These are phyloP conservation scores for Candida saitoana DNA, from an alignment of 805 yeast genomes.

Conservation along the genomic window DNA sequence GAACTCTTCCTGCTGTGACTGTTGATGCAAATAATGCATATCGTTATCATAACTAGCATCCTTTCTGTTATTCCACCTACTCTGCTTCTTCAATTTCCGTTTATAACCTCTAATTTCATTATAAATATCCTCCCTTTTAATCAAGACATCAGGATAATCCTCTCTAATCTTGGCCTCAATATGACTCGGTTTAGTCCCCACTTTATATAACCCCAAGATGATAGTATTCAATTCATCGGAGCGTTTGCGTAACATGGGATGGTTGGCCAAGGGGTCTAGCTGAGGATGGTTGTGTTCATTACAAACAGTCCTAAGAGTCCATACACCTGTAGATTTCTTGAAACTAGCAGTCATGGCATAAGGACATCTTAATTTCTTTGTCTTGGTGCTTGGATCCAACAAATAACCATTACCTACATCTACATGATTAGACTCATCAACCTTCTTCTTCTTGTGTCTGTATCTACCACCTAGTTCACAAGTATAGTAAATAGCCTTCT, in stretches of 20 bases:
- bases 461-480: constrained; percentile 57
- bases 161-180: constrained; percentile 50
- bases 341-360: constrained; percentile 56
- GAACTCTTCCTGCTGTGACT: constrained; percentile 15
- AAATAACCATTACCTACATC: constrained; percentile 32
- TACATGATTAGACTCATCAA: constrained; percentile 17
- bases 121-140: constrained; percentile 55
- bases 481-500: constrained; percentile 55
- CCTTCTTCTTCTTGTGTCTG: constrained; percentile 39
- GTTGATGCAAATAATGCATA: constrained; percentile 5
- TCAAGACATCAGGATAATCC: constrained; percentile 49
- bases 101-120: constrained; percentile 55
- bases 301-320: constrained; percentile 52
- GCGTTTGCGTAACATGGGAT: constrained; percentile 55
- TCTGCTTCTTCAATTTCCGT: constrained; percentile 44
- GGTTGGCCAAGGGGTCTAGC: constrained; percentile 50
- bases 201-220: constrained; percentile 48
- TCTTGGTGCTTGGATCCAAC: constrained; percentile 39
- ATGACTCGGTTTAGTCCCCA: constrained; percentile 53
- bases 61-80: constrained; percentile 9
- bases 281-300: constrained; percentile 59
- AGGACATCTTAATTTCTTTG: constrained; percentile 54
- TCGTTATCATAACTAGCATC: constrained; percentile 14
- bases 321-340: constrained; percentile 45
- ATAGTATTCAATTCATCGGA: constrained; percentile 49